These are phyloP conservation scores for Protea cynaroides DNA, from an alignment of 164 flowering plant genomes.

Conservation along the genomic window DNA sequence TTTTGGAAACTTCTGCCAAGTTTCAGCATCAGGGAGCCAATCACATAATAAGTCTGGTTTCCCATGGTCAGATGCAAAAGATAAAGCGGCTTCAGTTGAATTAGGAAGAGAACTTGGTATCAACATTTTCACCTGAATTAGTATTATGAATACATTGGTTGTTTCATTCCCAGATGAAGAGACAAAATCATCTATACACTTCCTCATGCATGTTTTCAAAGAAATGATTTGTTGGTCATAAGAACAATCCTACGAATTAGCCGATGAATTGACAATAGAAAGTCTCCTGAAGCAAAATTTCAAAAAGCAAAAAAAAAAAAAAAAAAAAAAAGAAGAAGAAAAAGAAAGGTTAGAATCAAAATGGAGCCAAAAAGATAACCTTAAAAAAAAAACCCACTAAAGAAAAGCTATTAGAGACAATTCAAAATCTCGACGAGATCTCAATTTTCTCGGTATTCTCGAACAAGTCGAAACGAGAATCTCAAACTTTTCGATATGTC, in stretches of 20 bases:
- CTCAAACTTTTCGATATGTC: too few species aligned
- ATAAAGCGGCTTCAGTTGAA: constrained; percentile 31
- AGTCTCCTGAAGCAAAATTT: too few species aligned
- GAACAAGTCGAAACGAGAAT: too few species aligned
- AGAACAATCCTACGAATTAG: not conserved
- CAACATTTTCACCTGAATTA: constrained; percentile 40
- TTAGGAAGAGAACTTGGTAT: constrained; percentile 36
- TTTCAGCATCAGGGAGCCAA: constrained; percentile 34
- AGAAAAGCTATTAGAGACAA: too few species aligned
- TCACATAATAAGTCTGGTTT: constrained; percentile 27
- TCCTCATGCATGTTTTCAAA: constrained; percentile 4
- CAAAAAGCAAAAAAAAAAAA: too few species aligned
- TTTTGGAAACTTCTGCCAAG: constrained; percentile 31
- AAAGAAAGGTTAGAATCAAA: too few species aligned
- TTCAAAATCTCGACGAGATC: too few species aligned
- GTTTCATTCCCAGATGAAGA: constrained; percentile 8
- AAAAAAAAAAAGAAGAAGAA: too few species aligned
- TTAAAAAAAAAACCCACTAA: too few species aligned
- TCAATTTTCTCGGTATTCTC: too few species aligned
- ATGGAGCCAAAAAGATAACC: too few species aligned
- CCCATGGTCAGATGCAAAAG: constrained; percentile 30
- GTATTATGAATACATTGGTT: constrained; percentile 10
- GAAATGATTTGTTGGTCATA: not conserved
- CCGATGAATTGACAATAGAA: too few species aligned
- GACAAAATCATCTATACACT: constrained; percentile 1